Conservation (phyloP, 495 filamentous ascomycete species). For the Talaromyces nanjingensis region DNA sequence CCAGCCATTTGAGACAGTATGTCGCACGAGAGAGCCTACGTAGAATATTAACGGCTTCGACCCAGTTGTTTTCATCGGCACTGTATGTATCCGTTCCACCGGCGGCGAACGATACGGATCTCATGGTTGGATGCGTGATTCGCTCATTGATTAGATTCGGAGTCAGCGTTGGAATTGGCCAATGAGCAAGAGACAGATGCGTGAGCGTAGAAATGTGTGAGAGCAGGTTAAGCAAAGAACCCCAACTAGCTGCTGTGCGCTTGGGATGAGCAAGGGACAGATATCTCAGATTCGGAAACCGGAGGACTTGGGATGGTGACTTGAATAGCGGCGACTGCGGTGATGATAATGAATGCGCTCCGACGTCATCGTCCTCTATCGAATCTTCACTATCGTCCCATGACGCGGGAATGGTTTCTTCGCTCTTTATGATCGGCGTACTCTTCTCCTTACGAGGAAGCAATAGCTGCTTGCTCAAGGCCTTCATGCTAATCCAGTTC, state of each 20-base stretch:
- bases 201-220: conserved; percentile 58
- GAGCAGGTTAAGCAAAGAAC: conserved; percentile 55
- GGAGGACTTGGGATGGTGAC: conserved; percentile 35
- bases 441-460: conserved; percentile 15
- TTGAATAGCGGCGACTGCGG: conserved; percentile 21
- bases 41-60: conserved; percentile 61
- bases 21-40: conserved; percentile 58
- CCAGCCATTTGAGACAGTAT: conserved; percentile 70
- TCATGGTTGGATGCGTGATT: conserved; percentile 24
- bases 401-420: conserved; percentile 25
- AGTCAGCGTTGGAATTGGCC: conserved; percentile 66
- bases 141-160: conserved; percentile 50
- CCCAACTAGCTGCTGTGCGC: conserved; percentile 50
- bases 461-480: conserved; percentile 50
- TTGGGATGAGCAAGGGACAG: conserved; percentile 45
- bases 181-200: conserved; percentile 70
- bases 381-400: conserved; percentile 30
- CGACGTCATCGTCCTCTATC: conserved; percentile 36
- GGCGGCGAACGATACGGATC: conserved; percentile 46
- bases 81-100: conserved; percentile 61
- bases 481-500: conserved; percentile 48
- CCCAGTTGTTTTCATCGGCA: conserved; percentile 58
- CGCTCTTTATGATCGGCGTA: conserved; percentile 1
- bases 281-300: conserved; percentile 43
- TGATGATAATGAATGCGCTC: background rate